Evolutionary conservation across 1,284 basidiomycete species (phyloP).

Genomic region (Rhizopogon parksii): DNA sequence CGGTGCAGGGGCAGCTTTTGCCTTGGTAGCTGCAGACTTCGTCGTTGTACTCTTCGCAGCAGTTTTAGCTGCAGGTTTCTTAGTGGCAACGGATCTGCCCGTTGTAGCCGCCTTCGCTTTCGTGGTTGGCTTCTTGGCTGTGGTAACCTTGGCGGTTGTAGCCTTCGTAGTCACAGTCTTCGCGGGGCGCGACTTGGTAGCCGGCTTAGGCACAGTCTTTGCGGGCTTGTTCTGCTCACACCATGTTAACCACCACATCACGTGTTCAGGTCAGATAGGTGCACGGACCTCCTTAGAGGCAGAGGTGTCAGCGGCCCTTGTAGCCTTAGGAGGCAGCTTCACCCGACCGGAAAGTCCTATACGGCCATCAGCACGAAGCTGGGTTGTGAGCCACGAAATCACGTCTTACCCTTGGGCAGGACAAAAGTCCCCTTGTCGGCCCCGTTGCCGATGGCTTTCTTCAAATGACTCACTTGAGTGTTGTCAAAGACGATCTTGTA

Average conservation of each 20-base stretch:
- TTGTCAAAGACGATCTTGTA: slow-evolving; percentile 76
- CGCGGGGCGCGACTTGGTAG: slow-evolving; percentile 27
- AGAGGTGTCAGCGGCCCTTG: slow-evolving; percentile 40
- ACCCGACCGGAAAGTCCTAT: slow-evolving; percentile 74
- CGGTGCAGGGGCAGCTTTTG: slow-evolving; percentile 9
- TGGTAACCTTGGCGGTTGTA: slow-evolving; percentile 19
- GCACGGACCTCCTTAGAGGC: slow-evolving; percentile 61
- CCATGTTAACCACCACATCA: slow-evolving; percentile 14
- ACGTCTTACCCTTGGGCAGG: slow-evolving; percentile 73
- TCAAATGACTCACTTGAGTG: slow-evolving; percentile 75
- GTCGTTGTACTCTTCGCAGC: slow-evolving; percentile 12
- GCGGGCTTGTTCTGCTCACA: slow-evolving; percentile 53
- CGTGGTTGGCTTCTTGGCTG: slow-evolving; percentile 19
- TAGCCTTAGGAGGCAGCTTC: slow-evolving; percentile 70
- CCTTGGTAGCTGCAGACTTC: slow-evolving; percentile 10
- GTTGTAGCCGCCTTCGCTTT: slow-evolving; percentile 23
- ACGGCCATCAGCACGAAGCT: slow-evolving; percentile 6
- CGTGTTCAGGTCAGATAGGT: slow-evolving; percentile 18
- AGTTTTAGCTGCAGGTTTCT: slow-evolving; percentile 17
- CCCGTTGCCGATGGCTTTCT: slow-evolving; percentile 75
- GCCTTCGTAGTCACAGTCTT: slow-evolving; percentile 27
- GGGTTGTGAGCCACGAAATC: background rate
- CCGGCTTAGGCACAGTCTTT: slow-evolving; percentile 26
- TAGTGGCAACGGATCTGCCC: slow-evolving; percentile 13
- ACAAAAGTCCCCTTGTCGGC: slow-evolving; percentile 75